Base-by-base conservation (phyloP, 2,329 filamentous ascomycete species). In the Thielaviopsis populi region DNA sequence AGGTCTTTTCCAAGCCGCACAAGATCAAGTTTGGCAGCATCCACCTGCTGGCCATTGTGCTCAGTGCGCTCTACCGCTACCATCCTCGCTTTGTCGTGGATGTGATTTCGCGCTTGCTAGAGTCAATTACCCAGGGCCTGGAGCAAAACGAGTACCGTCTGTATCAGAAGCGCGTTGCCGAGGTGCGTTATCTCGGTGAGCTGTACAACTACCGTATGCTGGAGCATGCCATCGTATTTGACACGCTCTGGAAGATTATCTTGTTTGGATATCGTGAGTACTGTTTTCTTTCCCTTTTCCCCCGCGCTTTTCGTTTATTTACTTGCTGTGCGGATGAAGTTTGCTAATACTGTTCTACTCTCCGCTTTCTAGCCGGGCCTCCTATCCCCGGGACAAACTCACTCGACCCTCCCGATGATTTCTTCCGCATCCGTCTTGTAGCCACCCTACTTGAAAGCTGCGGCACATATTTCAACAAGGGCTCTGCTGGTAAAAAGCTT, bases 11-110 rank as follows among this genome's bases (percentile, higher is more conserved):
- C 62, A 96, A 96, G 72, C 94, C 95, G 13, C 89, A 89, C 58
- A 97, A 96, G 76, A 90, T 99, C 75, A 96, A 96, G 74, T 99
- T 95, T 74, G 91, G 91, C 70, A 97, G 95, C 71, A 90, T 99
- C 68, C 90, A 97, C 73, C 83, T 97, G 61, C 82, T 99, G 61
- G 91, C 91, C 1, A 92, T 96, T 65, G 83, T 97, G 30, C 82
- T 95, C 46, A 89, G 90, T 66, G 89, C 91, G 1, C 79, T 99
- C 50, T 91, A 95, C 71, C 86, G 91, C 15, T 95, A 97, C 69
- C 94, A 99, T 69, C 88, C 91, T 65, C 85, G 86, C 11, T 99
- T 99, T 70, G 88, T 91, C 19, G 87, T 96, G 64, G 83, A 83
- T n/a, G 85, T 96, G 59, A 89, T 99, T 67, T 94, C 99, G 72